These are phyloP conservation scores for Nakazawaea pomicola DNA, from an alignment of 805 yeast species.

Conservation along the genomic window DNA sequence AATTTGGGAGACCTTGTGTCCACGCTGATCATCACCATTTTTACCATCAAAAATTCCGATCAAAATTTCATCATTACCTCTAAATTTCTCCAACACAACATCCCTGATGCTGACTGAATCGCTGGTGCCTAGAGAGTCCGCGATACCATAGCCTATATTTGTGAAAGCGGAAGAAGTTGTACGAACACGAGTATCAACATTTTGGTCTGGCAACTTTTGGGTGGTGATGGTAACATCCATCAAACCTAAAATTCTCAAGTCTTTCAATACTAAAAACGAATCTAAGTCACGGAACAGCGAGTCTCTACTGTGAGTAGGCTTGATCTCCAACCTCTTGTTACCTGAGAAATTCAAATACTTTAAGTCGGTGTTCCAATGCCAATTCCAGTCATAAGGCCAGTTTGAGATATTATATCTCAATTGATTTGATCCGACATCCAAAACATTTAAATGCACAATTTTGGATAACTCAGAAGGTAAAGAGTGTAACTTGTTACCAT, in stretches of 20 bases:
- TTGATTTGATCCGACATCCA: slow-evolving; percentile 90
- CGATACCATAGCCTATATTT: slow-evolving; percentile 81
- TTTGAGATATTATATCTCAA: slow-evolving; percentile 89
- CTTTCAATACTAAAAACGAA: slow-evolving; percentile 53
- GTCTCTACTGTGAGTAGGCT: slow-evolving; percentile 54
- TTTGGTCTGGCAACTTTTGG: slow-evolving; percentile 84
- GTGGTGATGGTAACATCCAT: slow-evolving; percentile 95
- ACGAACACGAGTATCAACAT: slow-evolving; percentile 76
- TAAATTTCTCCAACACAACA: slow-evolving; percentile 78
- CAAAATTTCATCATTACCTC: slow-evolving; percentile 79
- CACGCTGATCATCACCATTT: slow-evolving; percentile 46
- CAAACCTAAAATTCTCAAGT: slow-evolving; percentile 71
- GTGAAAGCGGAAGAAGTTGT: slow-evolving; percentile 81
- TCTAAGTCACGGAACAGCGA: slow-evolving; percentile 62
- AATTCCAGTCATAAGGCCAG: slow-evolving; percentile 96
- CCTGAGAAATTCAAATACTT: slow-evolving; percentile 87
- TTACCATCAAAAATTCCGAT: slow-evolving; percentile 86
- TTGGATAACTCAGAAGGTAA: slow-evolving; percentile 85
- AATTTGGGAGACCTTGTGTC: slow-evolving; percentile 64
- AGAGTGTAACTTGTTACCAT: slow-evolving; percentile 80
- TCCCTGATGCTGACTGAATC: slow-evolving; percentile 72
- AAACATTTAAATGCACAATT: slow-evolving; percentile 53
- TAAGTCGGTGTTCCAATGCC: slow-evolving; percentile 79
- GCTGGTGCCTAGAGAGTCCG: slow-evolving; percentile 75
- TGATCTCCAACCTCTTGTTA: slow-evolving; percentile 86